Conservation (phyloP, 495 filamentous ascomycete genomes). For the Apiosordaria backusii region DNA sequence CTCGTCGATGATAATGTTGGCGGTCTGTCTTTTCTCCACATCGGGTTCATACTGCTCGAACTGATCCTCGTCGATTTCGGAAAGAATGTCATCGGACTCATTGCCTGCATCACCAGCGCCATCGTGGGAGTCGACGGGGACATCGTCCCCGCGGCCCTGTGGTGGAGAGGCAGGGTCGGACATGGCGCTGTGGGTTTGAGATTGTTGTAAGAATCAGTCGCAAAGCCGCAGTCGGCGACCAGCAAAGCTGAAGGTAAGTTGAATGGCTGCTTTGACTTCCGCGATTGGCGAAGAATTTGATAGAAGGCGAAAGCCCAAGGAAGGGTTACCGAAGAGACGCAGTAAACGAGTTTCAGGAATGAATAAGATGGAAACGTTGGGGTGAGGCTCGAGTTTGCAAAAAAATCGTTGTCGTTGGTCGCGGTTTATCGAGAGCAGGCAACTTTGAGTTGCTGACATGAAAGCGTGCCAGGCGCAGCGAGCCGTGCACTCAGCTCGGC, state of each 20-base stretch:
- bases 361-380: neutral
- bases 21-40: slow-evolving; percentile 67
- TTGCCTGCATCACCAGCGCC: slow-evolving; percentile 46
- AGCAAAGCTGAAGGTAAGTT: neutral
- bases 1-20: slow-evolving; percentile 71
- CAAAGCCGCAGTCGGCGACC: neutral
- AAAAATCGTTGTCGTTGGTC: neutral
- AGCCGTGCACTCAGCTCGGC: neutral
- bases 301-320: neutral
- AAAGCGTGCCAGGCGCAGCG: neutral
- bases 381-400: neutral
- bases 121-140: slow-evolving; percentile 28
- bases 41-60: slow-evolving; percentile 86
- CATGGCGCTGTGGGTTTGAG: slow-evolving; percentile 2
- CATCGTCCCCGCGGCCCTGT: slow-evolving; percentile 22
- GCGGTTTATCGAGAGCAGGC: neutral
- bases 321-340: neutral
- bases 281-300: neutral
- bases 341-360: neutral
- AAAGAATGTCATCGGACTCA: slow-evolving; percentile 70
- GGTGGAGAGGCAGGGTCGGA: slow-evolving; percentile 27
- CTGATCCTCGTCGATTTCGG: slow-evolving; percentile 91
- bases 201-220: neutral
- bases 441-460: neutral
- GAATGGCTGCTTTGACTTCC: neutral